Evolutionary conservation across 176 grass and related monocot genomes (phyloP).

Genomic region (Oryza meridionalis): DNA sequence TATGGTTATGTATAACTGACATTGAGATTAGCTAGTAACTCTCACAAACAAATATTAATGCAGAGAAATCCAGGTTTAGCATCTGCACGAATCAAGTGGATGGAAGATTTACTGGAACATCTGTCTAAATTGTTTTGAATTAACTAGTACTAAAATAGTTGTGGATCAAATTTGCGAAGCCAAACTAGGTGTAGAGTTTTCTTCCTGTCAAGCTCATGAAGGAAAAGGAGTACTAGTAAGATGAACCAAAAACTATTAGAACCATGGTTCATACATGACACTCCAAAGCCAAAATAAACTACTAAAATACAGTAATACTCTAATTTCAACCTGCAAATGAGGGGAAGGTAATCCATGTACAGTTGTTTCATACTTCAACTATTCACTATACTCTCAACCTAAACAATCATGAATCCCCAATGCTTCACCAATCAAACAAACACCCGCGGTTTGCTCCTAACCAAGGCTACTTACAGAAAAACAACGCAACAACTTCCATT

Average conservation of each 20-base stretch:
- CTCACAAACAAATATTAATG: not conserved
- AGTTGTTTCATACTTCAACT: not conserved
- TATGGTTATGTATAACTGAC: not conserved
- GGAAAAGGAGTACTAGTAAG: not conserved
- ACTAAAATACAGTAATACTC: not conserved
- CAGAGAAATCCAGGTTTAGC: not conserved
- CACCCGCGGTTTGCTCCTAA: not conserved
- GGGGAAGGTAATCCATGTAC: not conserved
- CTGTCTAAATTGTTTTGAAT: not conserved
- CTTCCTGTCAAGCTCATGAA: not conserved
- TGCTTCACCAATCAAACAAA: not conserved
- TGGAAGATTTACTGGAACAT: not conserved
- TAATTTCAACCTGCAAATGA: not conserved
- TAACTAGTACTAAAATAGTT: not conserved
- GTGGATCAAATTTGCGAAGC: not conserved
- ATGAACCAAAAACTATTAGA: not conserved
- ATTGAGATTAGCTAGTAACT: not conserved
- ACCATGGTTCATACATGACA: conserved; percentile 7
- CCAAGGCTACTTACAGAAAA: conserved; percentile 1
- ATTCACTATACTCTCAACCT: not conserved
- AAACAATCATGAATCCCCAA: not conserved
- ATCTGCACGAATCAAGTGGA: not conserved
- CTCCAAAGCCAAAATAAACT: not conserved
- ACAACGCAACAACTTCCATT: conserved; percentile 10
- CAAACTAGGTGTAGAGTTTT: conserved; percentile 6